Conservation (phyloP, 202 grass and related monocot species). For the Cymbopogon flexuosus region DNA sequence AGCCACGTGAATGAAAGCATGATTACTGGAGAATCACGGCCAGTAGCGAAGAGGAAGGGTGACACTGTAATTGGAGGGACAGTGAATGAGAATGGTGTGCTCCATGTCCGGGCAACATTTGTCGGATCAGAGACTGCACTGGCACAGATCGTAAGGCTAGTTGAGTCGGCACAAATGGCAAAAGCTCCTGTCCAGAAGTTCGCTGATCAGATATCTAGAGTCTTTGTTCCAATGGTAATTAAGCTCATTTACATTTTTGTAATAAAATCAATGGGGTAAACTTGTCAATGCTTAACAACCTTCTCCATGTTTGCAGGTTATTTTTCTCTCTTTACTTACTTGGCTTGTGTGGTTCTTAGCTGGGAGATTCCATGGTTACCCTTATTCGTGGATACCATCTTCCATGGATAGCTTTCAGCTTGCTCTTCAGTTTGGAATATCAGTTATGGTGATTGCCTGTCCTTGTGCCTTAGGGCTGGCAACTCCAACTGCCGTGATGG, state of each 20-base stretch:
- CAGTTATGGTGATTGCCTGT: constrained; percentile 96
- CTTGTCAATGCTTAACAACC: constrained; percentile 12
- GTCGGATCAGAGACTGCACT: constrained; percentile 87
- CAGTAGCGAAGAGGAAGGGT: constrained; percentile 84
- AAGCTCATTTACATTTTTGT: constrained; percentile 27
- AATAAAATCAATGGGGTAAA: neutral
- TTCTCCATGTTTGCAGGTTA: constrained; percentile 52
- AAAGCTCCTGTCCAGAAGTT: constrained; percentile 96
- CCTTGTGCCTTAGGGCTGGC: constrained; percentile 85
- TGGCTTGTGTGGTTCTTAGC: constrained; percentile 83
- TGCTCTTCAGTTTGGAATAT: constrained; percentile 94
- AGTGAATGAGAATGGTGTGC: too few relatives aligned
- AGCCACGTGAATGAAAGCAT: constrained; percentile 99
- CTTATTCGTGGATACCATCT: constrained; percentile 72
- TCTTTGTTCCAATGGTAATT: too few relatives aligned
- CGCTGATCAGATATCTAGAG: constrained; percentile 85
- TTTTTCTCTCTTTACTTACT: constrained; percentile 63
- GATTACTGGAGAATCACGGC: constrained; percentile 85
- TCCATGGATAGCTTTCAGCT: constrained; percentile 96
- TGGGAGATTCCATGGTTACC: constrained; percentile 65
- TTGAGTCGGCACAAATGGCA: constrained; percentile 90
- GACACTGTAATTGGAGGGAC: constrained; percentile 25
- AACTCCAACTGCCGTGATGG: constrained; percentile 97
- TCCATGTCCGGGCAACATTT: constrained; percentile 62
- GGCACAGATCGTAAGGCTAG: constrained; percentile 81